Conservation (phyloP, 2,329 filamentous ascomycete genomes). For the Aspergillus proliferans region DNA sequence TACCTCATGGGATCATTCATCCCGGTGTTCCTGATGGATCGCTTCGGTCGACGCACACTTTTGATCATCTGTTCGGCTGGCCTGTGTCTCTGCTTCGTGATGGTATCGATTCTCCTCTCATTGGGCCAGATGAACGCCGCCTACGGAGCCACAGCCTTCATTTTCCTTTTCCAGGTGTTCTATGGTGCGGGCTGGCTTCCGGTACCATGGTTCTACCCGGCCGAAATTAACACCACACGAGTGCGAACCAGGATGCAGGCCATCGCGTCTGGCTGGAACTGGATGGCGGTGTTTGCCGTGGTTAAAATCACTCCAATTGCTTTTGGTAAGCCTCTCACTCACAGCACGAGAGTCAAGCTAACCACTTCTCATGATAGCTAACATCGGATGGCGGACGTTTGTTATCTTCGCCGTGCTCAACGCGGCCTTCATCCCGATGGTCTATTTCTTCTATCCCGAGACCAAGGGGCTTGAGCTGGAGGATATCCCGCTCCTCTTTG, state of each 20-base stretch:
- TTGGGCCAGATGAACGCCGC: constrained; percentile 24
- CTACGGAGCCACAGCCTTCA: constrained; percentile 39
- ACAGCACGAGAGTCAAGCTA: background rate
- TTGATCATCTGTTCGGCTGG: constrained; percentile 38
- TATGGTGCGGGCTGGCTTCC: constrained; percentile 40
- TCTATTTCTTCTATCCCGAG: constrained; percentile 61
- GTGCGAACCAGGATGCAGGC: constrained; percentile 37
- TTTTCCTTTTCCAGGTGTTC: constrained; percentile 43
- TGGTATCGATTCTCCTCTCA: constrained; percentile 36
- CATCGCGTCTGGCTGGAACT: constrained; percentile 33
- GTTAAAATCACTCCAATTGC: constrained; percentile 23
- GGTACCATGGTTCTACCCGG: constrained; percentile 41
- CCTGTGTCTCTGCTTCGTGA: constrained; percentile 39
- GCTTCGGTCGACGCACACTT: constrained; percentile 36
- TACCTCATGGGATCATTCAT: constrained; percentile 39
- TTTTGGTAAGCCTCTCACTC: constrained; percentile 11
- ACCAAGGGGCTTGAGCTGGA: constrained; percentile 60
- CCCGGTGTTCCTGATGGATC: constrained; percentile 38
- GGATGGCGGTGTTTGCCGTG: constrained; percentile 31
- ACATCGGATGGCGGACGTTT: constrained; percentile 26
- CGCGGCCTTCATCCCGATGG: constrained; percentile 40
- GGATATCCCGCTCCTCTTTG: constrained; percentile 43
- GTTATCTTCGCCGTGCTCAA: constrained; percentile 23
- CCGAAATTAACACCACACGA: constrained; percentile 38
- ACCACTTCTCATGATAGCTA: constrained; percentile 19